phyloP scores from a whole-genome alignment of 164 flowering plant species.

The Sextonia rubra region DNA sequence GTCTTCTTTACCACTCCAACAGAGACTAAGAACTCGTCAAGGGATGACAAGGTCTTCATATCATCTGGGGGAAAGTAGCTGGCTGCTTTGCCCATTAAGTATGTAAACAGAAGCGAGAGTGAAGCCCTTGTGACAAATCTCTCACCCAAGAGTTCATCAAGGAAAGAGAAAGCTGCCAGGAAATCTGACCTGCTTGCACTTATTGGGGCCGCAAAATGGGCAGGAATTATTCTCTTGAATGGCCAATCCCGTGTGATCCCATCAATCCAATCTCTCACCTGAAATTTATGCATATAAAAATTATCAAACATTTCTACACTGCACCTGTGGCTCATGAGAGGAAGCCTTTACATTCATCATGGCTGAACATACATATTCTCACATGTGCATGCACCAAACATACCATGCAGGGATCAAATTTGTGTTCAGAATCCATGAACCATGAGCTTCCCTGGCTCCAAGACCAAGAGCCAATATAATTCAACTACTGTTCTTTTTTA shows the following conservation, averaged over 20 bases:
- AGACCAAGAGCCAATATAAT: too few species aligned
- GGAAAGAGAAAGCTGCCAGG: slow-evolving; percentile 84
- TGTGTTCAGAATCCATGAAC: too few species aligned
- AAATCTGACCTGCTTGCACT: slow-evolving; percentile 80
- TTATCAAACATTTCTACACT: background rate
- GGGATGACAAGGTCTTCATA: slow-evolving; percentile 94
- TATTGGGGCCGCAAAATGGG: slow-evolving; percentile 89
- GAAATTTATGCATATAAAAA: background rate
- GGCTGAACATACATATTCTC: background rate
- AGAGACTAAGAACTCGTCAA: slow-evolving; percentile 83
- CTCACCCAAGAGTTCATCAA: slow-evolving; percentile 82
- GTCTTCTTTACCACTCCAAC: slow-evolving; percentile 94
- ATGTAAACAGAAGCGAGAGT: slow-evolving; percentile 64
- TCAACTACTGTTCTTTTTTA: too few species aligned
- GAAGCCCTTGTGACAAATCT: slow-evolving; percentile 67
- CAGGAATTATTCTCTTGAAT: slow-evolving; percentile 91
- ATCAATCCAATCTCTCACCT: slow-evolving; percentile 92
- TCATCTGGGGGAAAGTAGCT: slow-evolving; percentile 98
- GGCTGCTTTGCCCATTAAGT: slow-evolving; percentile 83
- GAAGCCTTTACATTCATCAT: background rate
- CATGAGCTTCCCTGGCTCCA: too few species aligned
- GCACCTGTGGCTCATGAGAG: background rate
- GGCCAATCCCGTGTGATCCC: slow-evolving; percentile 71
- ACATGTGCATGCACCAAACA: background rate
- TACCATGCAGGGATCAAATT: background rate